These are phyloP conservation scores for Tolypocladium endophyticum DNA, from an alignment of 2,329 filamentous ascomycete genomes.

Conservation along the genomic window DNA sequence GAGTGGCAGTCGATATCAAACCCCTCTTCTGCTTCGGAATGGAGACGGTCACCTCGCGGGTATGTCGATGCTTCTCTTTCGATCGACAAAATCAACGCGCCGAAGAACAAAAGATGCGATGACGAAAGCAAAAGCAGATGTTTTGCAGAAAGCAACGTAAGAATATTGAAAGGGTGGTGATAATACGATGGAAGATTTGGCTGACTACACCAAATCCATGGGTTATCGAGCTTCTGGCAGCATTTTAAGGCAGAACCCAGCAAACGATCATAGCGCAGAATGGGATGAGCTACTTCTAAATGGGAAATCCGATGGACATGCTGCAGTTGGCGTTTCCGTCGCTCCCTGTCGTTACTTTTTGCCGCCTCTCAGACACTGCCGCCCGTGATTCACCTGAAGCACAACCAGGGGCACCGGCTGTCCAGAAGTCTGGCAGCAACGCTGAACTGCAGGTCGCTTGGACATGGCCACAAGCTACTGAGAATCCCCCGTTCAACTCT, in stretches of 20 bases:
- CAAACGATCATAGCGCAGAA: background rate
- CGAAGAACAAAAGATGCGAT: background rate
- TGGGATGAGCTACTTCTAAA: background rate
- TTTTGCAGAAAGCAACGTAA: background rate
- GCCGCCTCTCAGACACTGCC: conserved; percentile 5
- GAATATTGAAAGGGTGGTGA: conserved; percentile 1
- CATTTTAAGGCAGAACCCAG: too few species aligned
- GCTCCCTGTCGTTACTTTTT: conserved; percentile 8
- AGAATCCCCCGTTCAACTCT: background rate
- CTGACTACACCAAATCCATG: background rate
- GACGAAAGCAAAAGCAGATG: background rate
- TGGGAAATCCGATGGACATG: background rate
- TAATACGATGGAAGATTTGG: background rate
- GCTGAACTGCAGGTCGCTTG: background rate
- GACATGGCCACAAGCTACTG: background rate
- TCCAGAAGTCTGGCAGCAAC: background rate
- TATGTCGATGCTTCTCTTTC: background rate
- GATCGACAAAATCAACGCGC: background rate
- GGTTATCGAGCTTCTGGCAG: background rate
- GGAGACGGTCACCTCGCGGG: background rate
- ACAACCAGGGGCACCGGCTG: conserved; percentile 1
- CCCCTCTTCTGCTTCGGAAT: background rate
- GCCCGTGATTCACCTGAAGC: conserved; percentile 5
- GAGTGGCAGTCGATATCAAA: background rate
- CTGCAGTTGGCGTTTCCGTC: background rate